Evolutionary conservation across 2,329 filamentous ascomycete genomes (phyloP).

Genomic region (Huntiella omanensis): DNA sequence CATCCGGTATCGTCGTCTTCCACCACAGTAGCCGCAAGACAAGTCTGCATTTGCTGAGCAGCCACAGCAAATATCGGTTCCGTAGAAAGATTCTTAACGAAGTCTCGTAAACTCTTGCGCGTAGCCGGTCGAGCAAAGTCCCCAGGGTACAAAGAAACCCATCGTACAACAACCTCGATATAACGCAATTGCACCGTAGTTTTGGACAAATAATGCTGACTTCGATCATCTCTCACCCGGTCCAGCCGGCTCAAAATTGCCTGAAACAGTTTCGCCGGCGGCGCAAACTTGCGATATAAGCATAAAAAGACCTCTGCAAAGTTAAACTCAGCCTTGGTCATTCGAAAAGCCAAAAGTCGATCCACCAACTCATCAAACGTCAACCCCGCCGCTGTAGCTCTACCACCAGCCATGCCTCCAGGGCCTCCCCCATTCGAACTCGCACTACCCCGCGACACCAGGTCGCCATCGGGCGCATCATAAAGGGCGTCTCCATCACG

Average conservation of each 20-base stretch:
- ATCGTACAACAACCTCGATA: constrained; percentile 68
- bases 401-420: not conserved
- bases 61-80: constrained; percentile 71
- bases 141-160: constrained; percentile 77
- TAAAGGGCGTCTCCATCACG: constrained; percentile 45
- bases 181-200: constrained; percentile 69
- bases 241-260: constrained; percentile 65
- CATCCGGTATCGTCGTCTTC: constrained; percentile 88
- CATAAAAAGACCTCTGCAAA: constrained; percentile 81
- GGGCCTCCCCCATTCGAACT: not conserved
- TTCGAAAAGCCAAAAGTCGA: constrained; percentile 61
- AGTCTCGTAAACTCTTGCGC: constrained; percentile 50
- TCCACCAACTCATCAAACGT: constrained; percentile 61
- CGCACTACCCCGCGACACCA: constrained; percentile 22
- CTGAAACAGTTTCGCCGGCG: constrained; percentile 58
- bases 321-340: constrained; percentile 74
- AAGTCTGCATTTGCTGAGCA: constrained; percentile 66
- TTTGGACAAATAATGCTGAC: constrained; percentile 52
- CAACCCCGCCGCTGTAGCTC: constrained; percentile 24
- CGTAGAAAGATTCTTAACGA: constrained; percentile 54
- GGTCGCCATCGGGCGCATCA: constrained; percentile 21
- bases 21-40: constrained; percentile 50
- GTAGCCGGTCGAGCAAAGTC: constrained; percentile 74
- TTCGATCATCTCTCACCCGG: constrained; percentile 44
- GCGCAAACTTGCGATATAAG: constrained; percentile 81